phyloP scores from a whole-genome alignment of 768 basidiomycete genomes.

The Chlorophyllum brunneum region DNA sequence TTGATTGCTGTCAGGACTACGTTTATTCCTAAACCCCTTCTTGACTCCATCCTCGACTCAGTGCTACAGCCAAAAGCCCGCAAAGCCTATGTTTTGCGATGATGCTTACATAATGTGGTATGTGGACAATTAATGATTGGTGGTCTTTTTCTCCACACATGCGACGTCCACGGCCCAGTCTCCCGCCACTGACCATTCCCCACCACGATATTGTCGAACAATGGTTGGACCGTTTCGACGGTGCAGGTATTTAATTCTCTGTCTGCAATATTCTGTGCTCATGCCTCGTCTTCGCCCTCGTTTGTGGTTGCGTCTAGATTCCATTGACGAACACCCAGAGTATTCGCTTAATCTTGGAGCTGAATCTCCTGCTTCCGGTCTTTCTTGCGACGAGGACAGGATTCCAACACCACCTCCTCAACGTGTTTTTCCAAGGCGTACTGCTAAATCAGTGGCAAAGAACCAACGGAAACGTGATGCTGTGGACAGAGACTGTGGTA shows the following conservation, averaged over 20 bases:
- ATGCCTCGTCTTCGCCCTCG: background rate
- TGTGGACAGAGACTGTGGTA: slow-evolving; percentile 7
- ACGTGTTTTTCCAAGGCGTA: background rate
- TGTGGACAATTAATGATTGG: background rate
- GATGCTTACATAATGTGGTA: no score
- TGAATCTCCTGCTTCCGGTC: slow-evolving; percentile 18
- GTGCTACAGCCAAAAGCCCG: no score
- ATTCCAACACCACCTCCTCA: background rate
- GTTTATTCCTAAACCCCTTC: no score
- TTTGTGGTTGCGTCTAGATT: slow-evolving; percentile 16
- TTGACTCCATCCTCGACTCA: no score
- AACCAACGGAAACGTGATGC: background rate
- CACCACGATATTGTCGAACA: slow-evolving; percentile 1
- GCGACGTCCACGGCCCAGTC: slow-evolving; percentile 7
- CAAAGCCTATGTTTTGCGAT: no score
- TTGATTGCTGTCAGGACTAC: no score
- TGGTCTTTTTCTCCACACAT: background rate
- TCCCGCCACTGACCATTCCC: slow-evolving; percentile 1
- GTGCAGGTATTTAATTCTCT: background rate
- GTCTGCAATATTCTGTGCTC: background rate
- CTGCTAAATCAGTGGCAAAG: background rate
- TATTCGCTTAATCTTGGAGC: slow-evolving; percentile 24
- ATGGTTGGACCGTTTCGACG: slow-evolving; percentile 8
- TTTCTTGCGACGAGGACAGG: background rate
- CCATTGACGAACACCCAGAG: slow-evolving; percentile 24